Conservation (phyloP, 148 eudicot species). For the Rhododendron vialii region DNA sequence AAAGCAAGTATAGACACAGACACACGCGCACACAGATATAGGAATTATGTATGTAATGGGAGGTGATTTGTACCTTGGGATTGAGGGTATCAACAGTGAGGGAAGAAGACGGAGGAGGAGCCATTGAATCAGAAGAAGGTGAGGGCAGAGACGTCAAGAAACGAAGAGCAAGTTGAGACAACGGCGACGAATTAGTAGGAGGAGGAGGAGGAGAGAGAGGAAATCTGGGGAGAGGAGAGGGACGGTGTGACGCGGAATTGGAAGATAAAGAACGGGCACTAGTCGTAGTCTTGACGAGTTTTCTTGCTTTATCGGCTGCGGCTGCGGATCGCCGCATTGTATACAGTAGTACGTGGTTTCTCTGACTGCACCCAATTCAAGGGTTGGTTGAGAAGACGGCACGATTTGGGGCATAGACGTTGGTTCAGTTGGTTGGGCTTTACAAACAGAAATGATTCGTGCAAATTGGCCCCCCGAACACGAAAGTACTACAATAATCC, state of each 20-base stretch:
- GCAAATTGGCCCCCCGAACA: too few relatives aligned
- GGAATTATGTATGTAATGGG: too few relatives aligned
- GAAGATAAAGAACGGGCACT: background rate
- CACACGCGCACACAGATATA: too few relatives aligned
- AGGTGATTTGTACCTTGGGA: slow-evolving; percentile 45
- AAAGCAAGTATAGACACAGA: background rate
- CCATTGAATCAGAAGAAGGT: slow-evolving; percentile 19
- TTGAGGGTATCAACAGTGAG: slow-evolving; percentile 42
- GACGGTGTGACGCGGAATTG: slow-evolving; percentile 7
- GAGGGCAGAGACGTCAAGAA: background rate
- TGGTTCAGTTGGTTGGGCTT: too few relatives aligned
- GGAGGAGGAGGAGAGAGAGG: slow-evolving; percentile 1
- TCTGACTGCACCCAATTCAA: background rate
- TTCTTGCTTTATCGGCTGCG: slow-evolving; percentile 37
- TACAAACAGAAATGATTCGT: too few relatives aligned
- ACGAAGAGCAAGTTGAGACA: slow-evolving; percentile 20
- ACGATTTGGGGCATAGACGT: background rate
- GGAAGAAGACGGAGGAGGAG: slow-evolving; percentile 22
- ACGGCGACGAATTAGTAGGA: slow-evolving; percentile 10
- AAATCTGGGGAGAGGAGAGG: background rate
- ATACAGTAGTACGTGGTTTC: background rate
- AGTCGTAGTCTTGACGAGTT: slow-evolving; percentile 15
- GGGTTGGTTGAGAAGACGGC: background rate
- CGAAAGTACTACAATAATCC: too few relatives aligned
- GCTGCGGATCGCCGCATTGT: slow-evolving; percentile 60